phyloP scores from a whole-genome alignment of 257 asterid genomes.

The Rehmannia glutinosa region DNA sequence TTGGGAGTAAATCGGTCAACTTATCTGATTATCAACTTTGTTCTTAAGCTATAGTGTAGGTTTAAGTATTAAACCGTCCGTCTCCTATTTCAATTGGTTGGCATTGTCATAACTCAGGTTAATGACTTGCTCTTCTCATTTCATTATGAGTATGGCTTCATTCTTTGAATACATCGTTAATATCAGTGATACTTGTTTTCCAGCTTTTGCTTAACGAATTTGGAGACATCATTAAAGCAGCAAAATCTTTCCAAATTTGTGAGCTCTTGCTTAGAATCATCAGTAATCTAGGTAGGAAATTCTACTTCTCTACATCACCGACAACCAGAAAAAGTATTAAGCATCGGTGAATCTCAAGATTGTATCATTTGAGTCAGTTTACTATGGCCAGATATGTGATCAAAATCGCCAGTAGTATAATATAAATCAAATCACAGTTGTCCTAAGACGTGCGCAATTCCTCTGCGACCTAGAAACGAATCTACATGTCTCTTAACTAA shows the following conservation, averaged over 20 bases:
- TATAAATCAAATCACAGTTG: constrained; percentile 3
- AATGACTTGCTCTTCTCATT: background rate
- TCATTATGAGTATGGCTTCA: background rate
- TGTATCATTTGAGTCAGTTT: background rate
- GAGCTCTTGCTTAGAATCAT: too few species aligned
- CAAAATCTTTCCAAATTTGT: background rate
- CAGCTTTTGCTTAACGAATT: background rate
- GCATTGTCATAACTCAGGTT: background rate
- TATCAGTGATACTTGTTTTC: too few species aligned
- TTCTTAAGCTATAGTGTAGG: background rate
- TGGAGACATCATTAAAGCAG: background rate
- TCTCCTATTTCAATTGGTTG: background rate
- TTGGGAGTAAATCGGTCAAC: too few species aligned
- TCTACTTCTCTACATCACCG: background rate
- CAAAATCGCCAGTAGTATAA: background rate
- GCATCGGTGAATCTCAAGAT: background rate
- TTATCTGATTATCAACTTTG: too few species aligned
- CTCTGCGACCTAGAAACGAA: constrained; percentile 16
- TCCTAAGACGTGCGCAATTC: background rate
- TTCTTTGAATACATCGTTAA: too few species aligned
- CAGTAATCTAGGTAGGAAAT: too few species aligned
- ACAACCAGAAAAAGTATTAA: background rate
- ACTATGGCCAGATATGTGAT: background rate
- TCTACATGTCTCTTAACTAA: constrained; percentile 25
- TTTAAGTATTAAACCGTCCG: background rate